Base-by-base conservation (phyloP, 140 eudicot species). In the Erigeron philadelphicus region DNA sequence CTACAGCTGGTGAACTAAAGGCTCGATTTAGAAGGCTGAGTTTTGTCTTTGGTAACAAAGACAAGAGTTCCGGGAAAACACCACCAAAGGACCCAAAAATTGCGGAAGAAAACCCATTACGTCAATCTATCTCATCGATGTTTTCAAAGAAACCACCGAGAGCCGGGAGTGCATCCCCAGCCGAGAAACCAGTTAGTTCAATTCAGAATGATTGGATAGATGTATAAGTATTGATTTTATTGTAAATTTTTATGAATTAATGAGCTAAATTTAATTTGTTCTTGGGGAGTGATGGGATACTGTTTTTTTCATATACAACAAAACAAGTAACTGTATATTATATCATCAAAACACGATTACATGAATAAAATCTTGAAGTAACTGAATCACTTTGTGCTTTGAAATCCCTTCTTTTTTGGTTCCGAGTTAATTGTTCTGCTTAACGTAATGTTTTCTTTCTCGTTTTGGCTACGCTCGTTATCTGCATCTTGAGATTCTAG, bases 131-230 rank as follows among this genome's bases (percentile, higher is more conserved):
- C 72, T 47, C 93, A 42, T 82, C 96, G 4, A 64, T 93, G 62
- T 94, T 94, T 81, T 86, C 87, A 55, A 89, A 87, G 85, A 94
- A 87, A 81, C 97, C 99, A 42, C 99, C 97, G 3, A 89, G 86
- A 71, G 91, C 85, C 5, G 89, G 86, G 62, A 76, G 52, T 76
- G 81, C 86, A 55, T 85, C 95, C 11, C 80, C 91, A 53, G 83
- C 83, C 52, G 89, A 89, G 35, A 84, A 84, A 80, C 70, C 96
- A 19, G 76, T 75, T 46, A 58, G 52, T 64, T 62, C 85, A 3
- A 68, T 76, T 68, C 89, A 84, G 61, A 77, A 75, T 62, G 91
- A 90, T 66, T 88, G 88, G 95, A 82, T 90, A 70, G 76, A 80
- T 67, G 87, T 84, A 54, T 91, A 76, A 64, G 48, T 61, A 52